phyloP scores from a whole-genome alignment of 345 rosid genomes.

The Acer yangbiense region DNA sequence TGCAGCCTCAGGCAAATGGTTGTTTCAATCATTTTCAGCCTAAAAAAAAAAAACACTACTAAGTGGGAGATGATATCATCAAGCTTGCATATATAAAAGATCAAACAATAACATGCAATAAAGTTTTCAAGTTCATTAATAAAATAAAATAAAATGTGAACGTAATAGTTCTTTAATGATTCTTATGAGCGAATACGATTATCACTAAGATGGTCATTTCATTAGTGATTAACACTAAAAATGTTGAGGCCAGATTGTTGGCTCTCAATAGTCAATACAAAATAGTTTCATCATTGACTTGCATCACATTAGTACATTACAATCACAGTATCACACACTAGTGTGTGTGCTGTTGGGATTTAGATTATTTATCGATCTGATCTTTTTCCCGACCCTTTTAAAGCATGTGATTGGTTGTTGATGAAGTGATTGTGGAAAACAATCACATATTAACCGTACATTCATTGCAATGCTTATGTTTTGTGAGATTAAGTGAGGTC shows the following conservation, averaged over 20 bases:
- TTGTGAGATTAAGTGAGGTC: too few species aligned
- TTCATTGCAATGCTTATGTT: too few species aligned
- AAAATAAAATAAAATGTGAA: too few species aligned
- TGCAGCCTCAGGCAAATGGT: slow-evolving; percentile 30
- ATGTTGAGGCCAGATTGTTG: not conserved
- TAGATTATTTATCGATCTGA: too few species aligned
- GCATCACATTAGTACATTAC: too few species aligned
- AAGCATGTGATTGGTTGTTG: too few species aligned
- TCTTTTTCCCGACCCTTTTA: too few species aligned
- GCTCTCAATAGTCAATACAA: slow-evolving; percentile 4
- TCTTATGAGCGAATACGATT: not conserved
- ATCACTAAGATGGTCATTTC: too few species aligned
- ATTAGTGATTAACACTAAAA: not conserved
- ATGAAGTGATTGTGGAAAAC: too few species aligned
- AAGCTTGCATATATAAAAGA: slow-evolving; percentile 15
- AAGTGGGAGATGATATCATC: slow-evolving; percentile 19
- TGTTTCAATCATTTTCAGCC: slow-evolving; percentile 31
- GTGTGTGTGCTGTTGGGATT: not conserved
- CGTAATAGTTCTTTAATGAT: too few species aligned
- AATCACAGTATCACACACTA: too few species aligned
- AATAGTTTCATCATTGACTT: slow-evolving; percentile 19
- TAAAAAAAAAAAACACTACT: not conserved
- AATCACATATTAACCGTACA: too few species aligned
- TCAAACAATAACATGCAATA: slow-evolving; percentile 16
- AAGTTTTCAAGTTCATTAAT: slow-evolving; percentile 18